phyloP scores from a whole-genome alignment of 2,329 filamentous ascomycete genomes.

The Fusarium sp. region DNA sequence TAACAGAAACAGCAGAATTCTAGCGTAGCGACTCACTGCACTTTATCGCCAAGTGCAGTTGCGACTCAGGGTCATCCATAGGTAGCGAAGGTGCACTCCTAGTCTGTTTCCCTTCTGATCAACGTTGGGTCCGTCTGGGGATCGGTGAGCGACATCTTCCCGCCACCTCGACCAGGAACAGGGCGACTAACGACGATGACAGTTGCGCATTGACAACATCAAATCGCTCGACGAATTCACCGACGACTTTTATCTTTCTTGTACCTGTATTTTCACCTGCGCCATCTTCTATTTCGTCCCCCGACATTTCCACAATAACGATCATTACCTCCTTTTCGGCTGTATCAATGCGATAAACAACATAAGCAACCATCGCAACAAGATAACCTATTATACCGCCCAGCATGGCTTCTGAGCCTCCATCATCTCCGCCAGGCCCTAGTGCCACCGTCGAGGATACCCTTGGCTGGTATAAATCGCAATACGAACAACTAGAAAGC shows the following conservation, averaged over 20 bases:
- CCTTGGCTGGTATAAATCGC: conserved; percentile 92
- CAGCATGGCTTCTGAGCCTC: conserved; percentile 66
- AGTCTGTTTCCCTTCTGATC: conserved; percentile 24
- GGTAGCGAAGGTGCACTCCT: conserved; percentile 12
- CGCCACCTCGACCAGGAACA: conserved; percentile 33
- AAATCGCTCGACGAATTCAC: conserved; percentile 12
- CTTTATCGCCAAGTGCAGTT: conserved; percentile 33
- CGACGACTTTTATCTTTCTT: conserved; percentile 22
- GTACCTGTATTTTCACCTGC: conserved; percentile 5
- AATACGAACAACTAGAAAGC: conserved; percentile 91
- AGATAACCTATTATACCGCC: conserved; percentile 23
- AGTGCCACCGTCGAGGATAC: conserved; percentile 75
- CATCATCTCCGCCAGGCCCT: conserved; percentile 71
- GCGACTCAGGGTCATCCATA: conserved; percentile 23
- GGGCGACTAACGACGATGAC: conserved; percentile 36
- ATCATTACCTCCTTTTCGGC: conserved; percentile 20
- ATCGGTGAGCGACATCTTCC: conserved; percentile 45
- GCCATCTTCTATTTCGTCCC: conserved; percentile 12
- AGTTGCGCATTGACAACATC: conserved; percentile 27
- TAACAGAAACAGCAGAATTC: conserved; percentile 19
- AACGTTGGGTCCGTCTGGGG: conserved; percentile 31
- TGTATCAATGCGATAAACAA: conserved; percentile 34
- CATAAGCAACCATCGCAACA: conserved; percentile 18
- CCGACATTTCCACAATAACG: conserved; percentile 20
- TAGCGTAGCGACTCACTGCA: conserved; percentile 14